These are phyloP conservation scores for Kwoniella sp. DNA, from an alignment of 768 basidiomycete genomes.

Conservation along the genomic window DNA sequence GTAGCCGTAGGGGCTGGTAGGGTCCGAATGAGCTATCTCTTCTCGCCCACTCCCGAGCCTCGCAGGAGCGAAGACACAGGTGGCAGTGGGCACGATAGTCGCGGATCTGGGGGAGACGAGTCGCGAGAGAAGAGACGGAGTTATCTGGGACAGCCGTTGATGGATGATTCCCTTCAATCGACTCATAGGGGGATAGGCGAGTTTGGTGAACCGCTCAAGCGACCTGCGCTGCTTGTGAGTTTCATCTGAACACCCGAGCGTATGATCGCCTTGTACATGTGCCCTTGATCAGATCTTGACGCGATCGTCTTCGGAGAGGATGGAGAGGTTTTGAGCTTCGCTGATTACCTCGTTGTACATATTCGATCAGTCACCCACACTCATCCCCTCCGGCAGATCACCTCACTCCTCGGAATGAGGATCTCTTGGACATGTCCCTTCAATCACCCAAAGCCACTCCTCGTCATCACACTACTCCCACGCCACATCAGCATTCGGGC, in stretches of 20 bases:
- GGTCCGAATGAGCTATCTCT: neutral
- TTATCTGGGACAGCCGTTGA: slow-evolving; percentile 12
- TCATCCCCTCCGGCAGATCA: slow-evolving; percentile 1
- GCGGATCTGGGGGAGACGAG: neutral
- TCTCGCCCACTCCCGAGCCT: slow-evolving; percentile 1
- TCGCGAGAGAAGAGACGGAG: slow-evolving; percentile 5
- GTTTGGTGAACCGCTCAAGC: slow-evolving; percentile 19
- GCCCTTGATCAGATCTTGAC: too few species aligned
- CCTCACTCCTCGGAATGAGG: slow-evolving; percentile 16
- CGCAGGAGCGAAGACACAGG: neutral
- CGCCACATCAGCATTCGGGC: slow-evolving; percentile 1
- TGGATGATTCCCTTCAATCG: slow-evolving; percentile 3
- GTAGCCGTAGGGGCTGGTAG: neutral
- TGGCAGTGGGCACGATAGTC: neutral
- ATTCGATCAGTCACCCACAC: neutral
- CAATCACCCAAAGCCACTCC: neutral
- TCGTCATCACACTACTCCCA: slow-evolving; percentile 11
- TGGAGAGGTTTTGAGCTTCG: too few species aligned
- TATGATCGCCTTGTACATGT: neutral
- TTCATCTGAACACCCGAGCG: too few species aligned
- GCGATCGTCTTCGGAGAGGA: too few species aligned
- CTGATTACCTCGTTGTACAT: neutral
- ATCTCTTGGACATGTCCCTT: neutral
- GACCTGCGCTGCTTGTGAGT: slow-evolving; percentile 7
- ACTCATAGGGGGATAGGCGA: slow-evolving; percentile 8